These are phyloP conservation scores for Mycena leptocephala DNA, from an alignment of 768 basidiomycete genomes.

Conservation along the genomic window DNA sequence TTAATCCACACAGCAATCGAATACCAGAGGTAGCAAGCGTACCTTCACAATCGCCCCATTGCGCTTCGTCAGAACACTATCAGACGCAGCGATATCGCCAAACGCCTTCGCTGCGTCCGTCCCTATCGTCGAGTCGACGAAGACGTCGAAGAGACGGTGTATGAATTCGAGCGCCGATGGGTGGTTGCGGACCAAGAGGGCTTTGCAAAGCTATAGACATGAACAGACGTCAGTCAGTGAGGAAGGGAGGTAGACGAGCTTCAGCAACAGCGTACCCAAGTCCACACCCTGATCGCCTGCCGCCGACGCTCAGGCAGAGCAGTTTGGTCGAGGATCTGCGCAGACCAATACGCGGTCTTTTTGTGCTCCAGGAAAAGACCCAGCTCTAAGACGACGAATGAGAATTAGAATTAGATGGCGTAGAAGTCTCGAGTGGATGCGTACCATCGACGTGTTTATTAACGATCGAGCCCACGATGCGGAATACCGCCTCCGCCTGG, in stretches of 20 bases:
- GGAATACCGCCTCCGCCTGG: conserved; percentile 71
- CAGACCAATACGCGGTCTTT: conserved; percentile 65
- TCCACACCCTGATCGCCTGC: conserved; percentile 73
- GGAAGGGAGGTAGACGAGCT: neutral
- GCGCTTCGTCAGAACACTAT: conserved; percentile 79
- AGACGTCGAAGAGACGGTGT: conserved; percentile 78
- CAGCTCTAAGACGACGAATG: conserved; percentile 59
- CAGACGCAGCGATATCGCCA: conserved; percentile 75
- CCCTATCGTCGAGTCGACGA: conserved; percentile 76
- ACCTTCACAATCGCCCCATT: conserved; percentile 89
- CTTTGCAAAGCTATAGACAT: conserved; percentile 81
- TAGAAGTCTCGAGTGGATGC: conserved; percentile 24
- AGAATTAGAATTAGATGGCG: neutral
- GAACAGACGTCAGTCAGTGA: too few relatives aligned
- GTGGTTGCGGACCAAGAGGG: conserved; percentile 84
- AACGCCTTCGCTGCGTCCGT: conserved; percentile 86
- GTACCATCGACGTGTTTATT: conserved; percentile 86
- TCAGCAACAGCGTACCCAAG: conserved; percentile 71
- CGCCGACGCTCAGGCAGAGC: conserved; percentile 58
- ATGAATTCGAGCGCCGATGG: conserved; percentile 69
- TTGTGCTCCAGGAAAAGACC: conserved; percentile 60
- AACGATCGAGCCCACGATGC: conserved; percentile 76
- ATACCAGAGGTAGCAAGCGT: conserved; percentile 32
- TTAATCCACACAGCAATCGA: neutral
- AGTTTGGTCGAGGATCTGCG: conserved; percentile 57